Base-by-base conservation (phyloP, 192 early-diverging fungal genomes). In the Pilobolus umbonatus region DNA sequence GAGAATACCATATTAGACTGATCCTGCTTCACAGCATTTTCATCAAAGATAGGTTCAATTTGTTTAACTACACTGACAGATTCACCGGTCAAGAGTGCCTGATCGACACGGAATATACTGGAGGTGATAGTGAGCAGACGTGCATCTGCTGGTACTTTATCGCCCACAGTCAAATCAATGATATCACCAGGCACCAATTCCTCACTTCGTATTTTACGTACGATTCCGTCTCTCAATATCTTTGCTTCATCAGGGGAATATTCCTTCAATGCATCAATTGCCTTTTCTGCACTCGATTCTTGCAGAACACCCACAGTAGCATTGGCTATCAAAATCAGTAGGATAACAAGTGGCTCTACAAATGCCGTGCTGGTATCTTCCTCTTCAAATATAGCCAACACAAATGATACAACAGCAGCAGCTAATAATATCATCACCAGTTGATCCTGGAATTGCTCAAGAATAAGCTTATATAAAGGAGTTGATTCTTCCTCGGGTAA, bases 361-460 rank as follows among this genome's bases (percentile, higher is more conserved):
- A 91, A 98, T 9, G 95, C 96, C 3, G 97, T 92, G 35, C 86
- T 78, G 50, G 64, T 64, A 32, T 80, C 75, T 25, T 48, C 15
- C 44, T 90, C 84, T 61, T 99, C 97, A 30, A 98, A 75, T 12
- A 88, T 75, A 28, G 97, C 97, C 15, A 99, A 82, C 26, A 90
- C 87, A 63, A 99, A 91, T 30, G 95, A 98, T 19, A 99, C 76
- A 12, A 75, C 81, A 34, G 97, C 97, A 19, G 97, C 94, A 52
- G 72, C 77, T 2, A 98, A 78, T 29, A 99, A 80, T 56, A 99
- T 99, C 34, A 98, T 77, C 24, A 99, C 97, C 34, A 99, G 85
- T 71, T 98, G 95, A 79, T 99, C 97, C 75, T 96, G 79, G 75
- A 99, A 98, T 77, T 99, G 97, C 73, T 94, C 95, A 47, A 93